Evolutionary conservation across 2,329 filamentous ascomycete genomes (phyloP).

Genomic region (Byssochlamys sp.): DNA sequence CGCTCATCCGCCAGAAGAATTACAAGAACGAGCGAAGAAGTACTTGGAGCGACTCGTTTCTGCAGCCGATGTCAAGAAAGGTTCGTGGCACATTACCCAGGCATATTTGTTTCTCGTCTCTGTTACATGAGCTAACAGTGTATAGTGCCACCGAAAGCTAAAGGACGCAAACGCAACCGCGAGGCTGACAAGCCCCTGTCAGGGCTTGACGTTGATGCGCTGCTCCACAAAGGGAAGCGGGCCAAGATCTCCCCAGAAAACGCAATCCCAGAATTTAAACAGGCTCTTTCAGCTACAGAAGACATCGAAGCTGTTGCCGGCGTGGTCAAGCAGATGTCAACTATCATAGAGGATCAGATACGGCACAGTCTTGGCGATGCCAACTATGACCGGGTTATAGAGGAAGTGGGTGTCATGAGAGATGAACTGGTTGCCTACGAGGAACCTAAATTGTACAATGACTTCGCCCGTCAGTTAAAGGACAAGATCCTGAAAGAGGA

Average conservation of each 20-base stretch:
- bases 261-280: slow-evolving; percentile 82
- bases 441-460: slow-evolving; percentile 66
- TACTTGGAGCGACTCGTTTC: slow-evolving; percentile 56
- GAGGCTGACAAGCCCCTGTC: slow-evolving; percentile 74
- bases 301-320: slow-evolving; percentile 55
- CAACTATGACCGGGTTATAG: slow-evolving; percentile 64
- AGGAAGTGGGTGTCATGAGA: slow-evolving; percentile 67
- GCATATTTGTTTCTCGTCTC: neutral
- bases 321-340: slow-evolving; percentile 64
- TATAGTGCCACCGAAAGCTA: slow-evolving; percentile 66
- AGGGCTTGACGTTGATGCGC: slow-evolving; percentile 72
- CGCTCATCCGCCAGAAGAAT: slow-evolving; percentile 59
- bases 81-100: slow-evolving; percentile 28
- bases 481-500: slow-evolving; percentile 57
- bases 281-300: slow-evolving; percentile 54
- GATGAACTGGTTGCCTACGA: slow-evolving; percentile 68
- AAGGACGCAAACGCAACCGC: slow-evolving; percentile 58
- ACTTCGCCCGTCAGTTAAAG: slow-evolving; percentile 63
- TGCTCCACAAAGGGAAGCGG: slow-evolving; percentile 55
- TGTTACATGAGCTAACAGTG: slow-evolving; percentile 14
- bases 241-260: slow-evolving; percentile 57
- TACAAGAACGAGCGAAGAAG: slow-evolving; percentile 51
- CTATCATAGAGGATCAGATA: slow-evolving; percentile 60
- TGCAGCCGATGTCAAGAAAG: slow-evolving; percentile 73
- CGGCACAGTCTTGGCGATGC: slow-evolving; percentile 63